Evolutionary conservation across 2,329 filamentous ascomycete genomes (phyloP).

Genomic region (Arthrobotrys pseudoclavata): DNA sequence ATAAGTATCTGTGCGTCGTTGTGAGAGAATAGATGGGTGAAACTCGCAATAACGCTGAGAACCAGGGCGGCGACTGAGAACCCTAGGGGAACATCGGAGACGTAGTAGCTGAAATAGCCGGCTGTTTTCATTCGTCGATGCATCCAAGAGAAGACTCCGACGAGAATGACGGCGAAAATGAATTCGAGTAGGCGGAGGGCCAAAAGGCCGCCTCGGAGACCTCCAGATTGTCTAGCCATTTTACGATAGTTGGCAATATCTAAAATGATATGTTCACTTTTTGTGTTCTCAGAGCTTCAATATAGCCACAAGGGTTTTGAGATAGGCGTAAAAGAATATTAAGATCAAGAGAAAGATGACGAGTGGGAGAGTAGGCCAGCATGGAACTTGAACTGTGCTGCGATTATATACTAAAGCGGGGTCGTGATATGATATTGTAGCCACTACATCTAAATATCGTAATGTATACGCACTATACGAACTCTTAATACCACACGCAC

Average conservation of each 20-base stretch:
- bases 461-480: not conserved
- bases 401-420: not conserved
- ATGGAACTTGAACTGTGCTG: not conserved
- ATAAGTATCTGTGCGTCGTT: slow-evolving; percentile 7
- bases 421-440: not conserved
- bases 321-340: not conserved
- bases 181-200: slow-evolving; percentile 61
- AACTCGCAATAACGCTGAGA: slow-evolving; percentile 16
- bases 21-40: slow-evolving; percentile 5
- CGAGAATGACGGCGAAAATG: slow-evolving; percentile 61
- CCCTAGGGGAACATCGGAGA: slow-evolving; percentile 49
- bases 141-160: slow-evolving; percentile 61
- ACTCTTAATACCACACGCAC: not conserved
- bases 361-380: not conserved
- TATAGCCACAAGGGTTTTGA: not conserved
- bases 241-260: not conserved
- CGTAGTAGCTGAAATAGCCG: slow-evolving; percentile 16
- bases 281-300: too few relatives aligned
- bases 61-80: slow-evolving; percentile 58
- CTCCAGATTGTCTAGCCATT: slow-evolving; percentile 18
- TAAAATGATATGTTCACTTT: not conserved
- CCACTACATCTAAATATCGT: not conserved
- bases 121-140: slow-evolving; percentile 58
- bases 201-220: slow-evolving; percentile 39
- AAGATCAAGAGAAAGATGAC: not conserved